These are phyloP conservation scores for Allodekkera sacchari DNA, from an alignment of 805 yeast species.

Conservation along the genomic window DNA sequence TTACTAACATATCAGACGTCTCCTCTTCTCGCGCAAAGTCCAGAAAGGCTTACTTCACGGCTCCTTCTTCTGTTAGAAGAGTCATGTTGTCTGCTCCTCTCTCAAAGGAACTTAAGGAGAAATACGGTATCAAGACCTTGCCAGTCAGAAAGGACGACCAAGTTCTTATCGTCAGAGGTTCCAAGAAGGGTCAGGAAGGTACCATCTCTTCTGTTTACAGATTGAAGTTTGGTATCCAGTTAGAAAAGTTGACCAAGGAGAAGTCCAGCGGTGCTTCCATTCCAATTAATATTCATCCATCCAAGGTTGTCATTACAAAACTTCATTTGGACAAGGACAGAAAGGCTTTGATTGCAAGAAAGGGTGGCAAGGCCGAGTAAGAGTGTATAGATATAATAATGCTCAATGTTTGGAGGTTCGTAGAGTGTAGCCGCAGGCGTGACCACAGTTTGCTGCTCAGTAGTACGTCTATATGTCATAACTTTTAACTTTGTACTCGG, in stretches of 20 bases:
- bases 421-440: too few relatives aligned
- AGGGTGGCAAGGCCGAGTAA: constrained; percentile 96
- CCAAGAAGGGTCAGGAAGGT: constrained; percentile 99
- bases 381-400: too few relatives aligned
- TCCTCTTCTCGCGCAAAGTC: constrained; percentile 98
- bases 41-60: constrained; percentile 99
- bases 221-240: constrained; percentile 93
- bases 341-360: constrained; percentile 94
- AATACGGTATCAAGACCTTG: constrained; percentile 90
- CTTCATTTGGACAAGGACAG: constrained; percentile 98
- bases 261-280: constrained; percentile 97
- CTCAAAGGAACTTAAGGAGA: constrained; percentile 96
- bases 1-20: constrained; percentile 55
- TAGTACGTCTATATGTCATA: too few relatives aligned
- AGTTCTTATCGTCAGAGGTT: constrained; percentile 94
- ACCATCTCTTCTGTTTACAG: constrained; percentile 97
- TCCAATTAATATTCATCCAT: constrained; percentile 96
- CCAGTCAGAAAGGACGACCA: constrained; percentile 98
- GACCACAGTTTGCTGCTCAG: too few relatives aligned
- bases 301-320: constrained; percentile 98
- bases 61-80: constrained; percentile 96
- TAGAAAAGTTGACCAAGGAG: constrained; percentile 95
- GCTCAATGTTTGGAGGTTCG: too few relatives aligned
- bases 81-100: constrained; percentile 94
- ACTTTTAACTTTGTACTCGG: too few relatives aligned